phyloP scores from a whole-genome alignment of 2,329 filamentous ascomycete species.

The Monosporascus sp. region DNA sequence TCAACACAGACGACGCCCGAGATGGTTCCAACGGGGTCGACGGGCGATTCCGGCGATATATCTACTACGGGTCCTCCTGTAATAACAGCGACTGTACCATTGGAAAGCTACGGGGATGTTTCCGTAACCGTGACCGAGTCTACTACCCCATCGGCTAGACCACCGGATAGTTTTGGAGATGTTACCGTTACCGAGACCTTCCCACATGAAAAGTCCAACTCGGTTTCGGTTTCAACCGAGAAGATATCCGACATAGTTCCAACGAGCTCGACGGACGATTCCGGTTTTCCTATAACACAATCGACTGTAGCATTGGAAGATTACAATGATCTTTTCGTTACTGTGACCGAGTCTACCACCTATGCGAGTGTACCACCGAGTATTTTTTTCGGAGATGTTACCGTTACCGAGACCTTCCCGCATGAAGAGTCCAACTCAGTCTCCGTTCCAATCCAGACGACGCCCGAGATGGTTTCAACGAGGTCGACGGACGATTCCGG shows the following conservation, averaged over 20 bases:
- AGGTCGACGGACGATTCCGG: too few relatives aligned
- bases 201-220: not conserved
- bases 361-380: too few relatives aligned
- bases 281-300: too few relatives aligned
- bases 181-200: not conserved
- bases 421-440: not conserved
- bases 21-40: not conserved
- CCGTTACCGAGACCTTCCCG: not conserved
- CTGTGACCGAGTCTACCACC: too few relatives aligned
- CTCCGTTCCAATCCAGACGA: not conserved
- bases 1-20: not conserved
- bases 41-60: too few relatives aligned
- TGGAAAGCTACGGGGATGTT: conserved; percentile 3
- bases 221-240: too few relatives aligned
- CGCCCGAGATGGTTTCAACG: not conserved
- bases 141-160: too few relatives aligned
- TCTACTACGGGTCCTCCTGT: not conserved
- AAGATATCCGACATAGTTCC: not conserved
- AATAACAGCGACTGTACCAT: not conserved
- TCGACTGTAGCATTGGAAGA: not conserved
- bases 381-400: not conserved
- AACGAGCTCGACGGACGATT: too few relatives aligned
- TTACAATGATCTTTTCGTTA: conserved; percentile 1
- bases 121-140: too few relatives aligned
- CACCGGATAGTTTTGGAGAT: conserved; percentile 1